Conservation (phyloP, 352 stramenopile species). For the Peronospora farinosa region DNA sequence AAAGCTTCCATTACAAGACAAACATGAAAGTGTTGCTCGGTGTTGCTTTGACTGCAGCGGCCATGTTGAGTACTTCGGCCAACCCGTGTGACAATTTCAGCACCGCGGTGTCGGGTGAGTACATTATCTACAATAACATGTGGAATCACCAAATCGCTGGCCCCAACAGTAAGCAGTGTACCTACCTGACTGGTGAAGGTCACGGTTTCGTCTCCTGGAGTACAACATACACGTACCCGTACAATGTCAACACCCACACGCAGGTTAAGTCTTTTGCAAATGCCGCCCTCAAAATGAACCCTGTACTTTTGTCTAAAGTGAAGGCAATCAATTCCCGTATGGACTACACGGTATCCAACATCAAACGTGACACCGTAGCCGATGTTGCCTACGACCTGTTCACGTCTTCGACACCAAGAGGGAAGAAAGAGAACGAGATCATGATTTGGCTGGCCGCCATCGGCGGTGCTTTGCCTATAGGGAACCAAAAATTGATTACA, state of each 20-base stretch:
- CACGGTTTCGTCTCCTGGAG: not conserved
- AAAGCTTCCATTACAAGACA: not conserved
- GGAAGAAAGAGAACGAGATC: conserved; percentile 31
- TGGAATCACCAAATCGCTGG: conserved; percentile 15
- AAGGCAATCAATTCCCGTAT: conserved; percentile 31
- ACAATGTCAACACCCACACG: conserved; percentile 28
- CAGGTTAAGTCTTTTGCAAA: conserved; percentile 47
- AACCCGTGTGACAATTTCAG: conserved; percentile 32
- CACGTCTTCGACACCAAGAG: conserved; percentile 25
- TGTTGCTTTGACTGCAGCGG: conserved; percentile 1
- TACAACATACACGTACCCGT: conserved; percentile 11
- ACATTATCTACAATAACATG: conserved; percentile 46
- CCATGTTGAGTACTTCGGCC: not conserved
- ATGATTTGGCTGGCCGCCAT: conserved; percentile 39
- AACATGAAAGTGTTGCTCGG: conserved; percentile 17
- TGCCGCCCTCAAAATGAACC: conserved; percentile 30
- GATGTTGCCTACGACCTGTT: conserved; percentile 40
- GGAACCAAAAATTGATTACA: not conserved
- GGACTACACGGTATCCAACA: conserved; percentile 30
- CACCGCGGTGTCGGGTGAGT: conserved; percentile 21
- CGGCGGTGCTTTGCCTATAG: conserved; percentile 14
- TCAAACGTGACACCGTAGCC: conserved; percentile 20
- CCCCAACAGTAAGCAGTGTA: conserved; percentile 31
- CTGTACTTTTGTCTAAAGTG: conserved; percentile 27
- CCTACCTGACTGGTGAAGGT: conserved; percentile 22